Evolutionary conservation across 2,329 filamentous ascomycete genomes (phyloP).

Genomic region (Akanthomyces uredinophilus): DNA sequence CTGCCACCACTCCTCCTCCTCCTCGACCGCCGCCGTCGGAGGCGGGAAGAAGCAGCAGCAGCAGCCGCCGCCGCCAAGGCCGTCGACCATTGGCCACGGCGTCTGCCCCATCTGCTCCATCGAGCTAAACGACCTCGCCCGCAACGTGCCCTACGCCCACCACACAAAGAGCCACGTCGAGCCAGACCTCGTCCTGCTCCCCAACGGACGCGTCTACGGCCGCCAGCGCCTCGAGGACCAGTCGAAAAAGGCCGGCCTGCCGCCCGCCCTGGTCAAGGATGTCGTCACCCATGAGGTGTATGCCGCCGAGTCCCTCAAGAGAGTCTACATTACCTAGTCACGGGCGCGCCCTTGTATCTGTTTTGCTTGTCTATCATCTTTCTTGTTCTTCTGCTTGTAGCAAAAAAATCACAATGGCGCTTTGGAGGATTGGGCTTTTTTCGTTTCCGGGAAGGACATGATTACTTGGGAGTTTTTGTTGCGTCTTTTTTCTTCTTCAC

Average conservation of each 20-base stretch:
- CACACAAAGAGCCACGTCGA: constrained; percentile 94
- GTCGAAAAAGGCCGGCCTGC: constrained; percentile 72
- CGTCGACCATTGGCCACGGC: constrained; percentile 55
- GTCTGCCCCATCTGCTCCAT: constrained; percentile 95
- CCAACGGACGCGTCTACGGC: constrained; percentile 83
- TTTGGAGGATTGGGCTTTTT: background rate
- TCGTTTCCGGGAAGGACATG: background rate
- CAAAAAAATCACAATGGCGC: background rate
- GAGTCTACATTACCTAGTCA: constrained; percentile 73
- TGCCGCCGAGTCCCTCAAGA: constrained; percentile 60
- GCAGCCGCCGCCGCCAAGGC: background rate
- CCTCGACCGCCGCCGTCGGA: constrained; percentile 45
- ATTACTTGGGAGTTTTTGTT: background rate
- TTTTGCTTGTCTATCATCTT: too few relatives aligned
- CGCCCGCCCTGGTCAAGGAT: constrained; percentile 66
- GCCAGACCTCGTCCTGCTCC: constrained; percentile 77
- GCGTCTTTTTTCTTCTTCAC: too few relatives aligned
- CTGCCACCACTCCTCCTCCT: constrained; percentile 53
- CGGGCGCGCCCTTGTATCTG: too few relatives aligned
- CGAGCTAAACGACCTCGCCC: constrained; percentile 86
- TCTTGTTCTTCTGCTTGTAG: background rate
- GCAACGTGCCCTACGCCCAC: constrained; percentile 86
- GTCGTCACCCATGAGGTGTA: constrained; percentile 69
- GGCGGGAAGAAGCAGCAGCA: constrained; percentile 3
- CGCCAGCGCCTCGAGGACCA: constrained; percentile 67